phyloP scores from a whole-genome alignment of 345 rosid genomes.

The Noccaea bulbosa region DNA sequence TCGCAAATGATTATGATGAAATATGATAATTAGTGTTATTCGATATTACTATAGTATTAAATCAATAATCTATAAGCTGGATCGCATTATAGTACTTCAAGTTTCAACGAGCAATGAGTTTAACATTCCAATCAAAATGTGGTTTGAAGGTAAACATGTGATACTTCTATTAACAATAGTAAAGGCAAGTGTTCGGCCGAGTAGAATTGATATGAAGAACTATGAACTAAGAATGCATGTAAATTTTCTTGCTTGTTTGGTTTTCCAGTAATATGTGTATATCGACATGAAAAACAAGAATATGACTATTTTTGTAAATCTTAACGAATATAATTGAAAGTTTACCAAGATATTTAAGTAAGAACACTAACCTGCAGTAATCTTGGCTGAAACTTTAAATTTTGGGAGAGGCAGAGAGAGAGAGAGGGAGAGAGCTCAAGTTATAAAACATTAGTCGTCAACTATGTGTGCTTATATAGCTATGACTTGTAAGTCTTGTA shows the following conservation, averaged over 20 bases:
- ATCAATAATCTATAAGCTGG: constrained; percentile 5
- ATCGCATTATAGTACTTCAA: constrained; percentile 2
- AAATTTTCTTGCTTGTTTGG: not conserved
- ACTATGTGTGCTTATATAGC: constrained; percentile 24
- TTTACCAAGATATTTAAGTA: not conserved
- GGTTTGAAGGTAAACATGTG: not conserved
- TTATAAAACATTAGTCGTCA: constrained; percentile 20
- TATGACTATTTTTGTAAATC: not conserved
- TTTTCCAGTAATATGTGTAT: not conserved
- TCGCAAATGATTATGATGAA: not conserved
- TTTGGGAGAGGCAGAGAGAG: not conserved
- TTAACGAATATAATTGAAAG: not conserved
- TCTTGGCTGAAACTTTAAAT: constrained; percentile 24
- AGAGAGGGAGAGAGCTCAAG: constrained; percentile 8
- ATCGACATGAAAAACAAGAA: constrained; percentile 2
- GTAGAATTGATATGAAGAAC: not conserved
- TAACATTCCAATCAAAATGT: not conserved
- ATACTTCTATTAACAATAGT: not conserved
- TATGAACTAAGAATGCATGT: not conserved
- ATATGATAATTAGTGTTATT: not conserved
- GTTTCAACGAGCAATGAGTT: not conserved
- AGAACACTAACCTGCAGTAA: constrained; percentile 25
- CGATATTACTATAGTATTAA: not conserved
- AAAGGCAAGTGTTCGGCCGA: not conserved
- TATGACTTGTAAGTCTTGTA: not conserved